Base-by-base conservation (phyloP, 805 yeast species). In the Priceomyces medius region DNA sequence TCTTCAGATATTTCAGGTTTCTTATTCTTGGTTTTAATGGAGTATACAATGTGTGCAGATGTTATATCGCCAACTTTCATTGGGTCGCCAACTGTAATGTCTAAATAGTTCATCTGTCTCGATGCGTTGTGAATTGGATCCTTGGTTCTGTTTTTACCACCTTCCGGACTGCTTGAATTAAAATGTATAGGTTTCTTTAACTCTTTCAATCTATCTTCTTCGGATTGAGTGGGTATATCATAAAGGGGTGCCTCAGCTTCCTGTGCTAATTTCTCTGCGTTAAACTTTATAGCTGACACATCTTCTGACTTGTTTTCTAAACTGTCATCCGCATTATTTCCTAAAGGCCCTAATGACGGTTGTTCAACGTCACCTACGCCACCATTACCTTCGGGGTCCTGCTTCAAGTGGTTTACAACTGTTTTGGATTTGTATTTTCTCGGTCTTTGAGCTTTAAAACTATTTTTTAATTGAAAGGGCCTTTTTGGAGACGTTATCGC, bases 61-160 rank as follows among this genome's bases (percentile, higher is more conserved):
- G 98, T 81, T 34, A 90, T 64, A 49, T 93, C 99, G 3, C 97
- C 96, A 3, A 93, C 90, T 58, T 87, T 88, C 50, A 81, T 75
- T 0, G 98, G 98, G 59, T 90, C 97, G 2, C 91, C 91, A 9
- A 90, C 96, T 1, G 80, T 63, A 27, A 90, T 83, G 3, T 77
- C 80, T 45, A 86, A 74, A 13, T 65, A 18, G 20, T 32, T 39
- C 14, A 23, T 18, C 16, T 16, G 35, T 37, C 21, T 44, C 32
- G 29, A 26, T 26, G 29, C n/a, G 14, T 6, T 9, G 6, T 6
- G 9, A 7, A 7, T 26, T 14, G n/a, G 29, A 10, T 26, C 5
- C n/a, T 26, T 26, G 5, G 9, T 5, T 9, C 29, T 40, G 14
- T 18, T 16, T n/a, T 21, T 31, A 16, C 20, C 18, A 23, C 36